Percentiles rank a stretch among this genome's conserved stretches.
Conservation (phyloP, 2,329 filamentous ascomycete species). For the Penicillium sp. region DNA sequence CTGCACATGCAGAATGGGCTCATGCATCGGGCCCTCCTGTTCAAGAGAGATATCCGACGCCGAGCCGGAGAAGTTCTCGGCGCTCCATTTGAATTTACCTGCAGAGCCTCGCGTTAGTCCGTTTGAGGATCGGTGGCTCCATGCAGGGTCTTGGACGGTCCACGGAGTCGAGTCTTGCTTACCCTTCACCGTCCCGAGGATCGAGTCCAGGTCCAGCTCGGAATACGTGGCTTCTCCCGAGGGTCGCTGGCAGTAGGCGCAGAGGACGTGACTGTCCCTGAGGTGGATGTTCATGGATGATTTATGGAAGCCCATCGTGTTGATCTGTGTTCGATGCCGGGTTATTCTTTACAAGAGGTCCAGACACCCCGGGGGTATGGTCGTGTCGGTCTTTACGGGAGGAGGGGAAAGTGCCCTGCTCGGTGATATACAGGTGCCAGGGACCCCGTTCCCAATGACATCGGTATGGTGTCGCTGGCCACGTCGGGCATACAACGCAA, state of each 20-base stretch:
- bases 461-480: slow-evolving; percentile 8
- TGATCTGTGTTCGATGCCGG: neutral
- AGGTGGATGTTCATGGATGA: slow-evolving; percentile 20
- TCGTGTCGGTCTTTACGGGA: neutral
- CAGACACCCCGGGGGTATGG: neutral
- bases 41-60: slow-evolving; percentile 13
- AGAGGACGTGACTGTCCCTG: slow-evolving; percentile 20
- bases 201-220: slow-evolving; percentile 19
- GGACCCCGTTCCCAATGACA: slow-evolving; percentile 10
- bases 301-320: slow-evolving; percentile 21
- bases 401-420: neutral
- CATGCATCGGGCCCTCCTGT: slow-evolving; percentile 14
- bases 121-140: neutral
- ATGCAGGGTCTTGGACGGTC: neutral
- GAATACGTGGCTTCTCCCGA: slow-evolving; percentile 19
- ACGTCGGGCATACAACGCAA: neutral
- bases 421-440: neutral
- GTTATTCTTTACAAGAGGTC: neutral
- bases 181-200: slow-evolving; percentile 20
- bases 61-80: slow-evolving; percentile 9
- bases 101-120: neutral
- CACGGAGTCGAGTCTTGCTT: neutral
- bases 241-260: slow-evolving; percentile 18
- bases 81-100: slow-evolving; percentile 22
- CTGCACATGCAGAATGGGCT: slow-evolving; percentile 18